Evolutionary conservation across 495 filamentous ascomycete species (phyloP).

Genomic region (Bombardia bombarda): DNA sequence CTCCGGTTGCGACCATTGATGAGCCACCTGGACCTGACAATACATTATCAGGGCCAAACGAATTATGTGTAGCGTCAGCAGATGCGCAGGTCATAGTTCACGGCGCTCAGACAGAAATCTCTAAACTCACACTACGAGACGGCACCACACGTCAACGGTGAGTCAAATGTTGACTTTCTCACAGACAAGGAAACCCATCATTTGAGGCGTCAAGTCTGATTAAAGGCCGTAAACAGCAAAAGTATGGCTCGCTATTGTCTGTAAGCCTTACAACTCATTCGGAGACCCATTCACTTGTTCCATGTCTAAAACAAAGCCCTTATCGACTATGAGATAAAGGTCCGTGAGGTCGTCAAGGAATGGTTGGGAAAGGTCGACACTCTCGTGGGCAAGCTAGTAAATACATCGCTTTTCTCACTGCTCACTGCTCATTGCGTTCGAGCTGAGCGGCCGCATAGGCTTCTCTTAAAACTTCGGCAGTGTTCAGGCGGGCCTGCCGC

Average conservation of each 20-base stretch:
- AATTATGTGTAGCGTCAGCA: slow-evolving; percentile 8
- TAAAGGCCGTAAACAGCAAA: slow-evolving; percentile 12
- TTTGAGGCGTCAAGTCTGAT: slow-evolving; percentile 16
- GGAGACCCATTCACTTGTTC: too few species aligned
- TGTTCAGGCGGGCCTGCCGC: slow-evolving; percentile 7
- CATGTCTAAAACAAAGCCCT: too few species aligned
- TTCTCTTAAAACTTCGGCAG: slow-evolving; percentile 9
- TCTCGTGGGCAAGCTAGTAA: slow-evolving; percentile 1
- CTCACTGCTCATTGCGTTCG: slow-evolving; percentile 14
- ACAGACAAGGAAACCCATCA: slow-evolving; percentile 13
- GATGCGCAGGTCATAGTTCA: slow-evolving; percentile 12
- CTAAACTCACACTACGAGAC: slow-evolving; percentile 12
- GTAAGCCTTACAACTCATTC: too few species aligned
- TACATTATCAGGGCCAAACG: slow-evolving; percentile 22
- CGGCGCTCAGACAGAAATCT: slow-evolving; percentile 3
- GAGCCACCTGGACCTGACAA: too few species aligned
- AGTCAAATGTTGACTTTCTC: slow-evolving; percentile 18
- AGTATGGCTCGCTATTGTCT: too few species aligned
- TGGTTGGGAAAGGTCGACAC: slow-evolving; percentile 21
- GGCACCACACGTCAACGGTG: slow-evolving; percentile 7
- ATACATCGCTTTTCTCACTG: slow-evolving; percentile 16
- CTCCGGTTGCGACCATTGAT: too few species aligned
- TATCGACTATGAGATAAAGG: slow-evolving; percentile 63
- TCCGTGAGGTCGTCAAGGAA: slow-evolving; percentile 68
- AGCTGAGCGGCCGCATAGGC: slow-evolving; percentile 17